Base-by-base conservation (phyloP, 1,284 basidiomycete species). In the Chiua sp. region DNA sequence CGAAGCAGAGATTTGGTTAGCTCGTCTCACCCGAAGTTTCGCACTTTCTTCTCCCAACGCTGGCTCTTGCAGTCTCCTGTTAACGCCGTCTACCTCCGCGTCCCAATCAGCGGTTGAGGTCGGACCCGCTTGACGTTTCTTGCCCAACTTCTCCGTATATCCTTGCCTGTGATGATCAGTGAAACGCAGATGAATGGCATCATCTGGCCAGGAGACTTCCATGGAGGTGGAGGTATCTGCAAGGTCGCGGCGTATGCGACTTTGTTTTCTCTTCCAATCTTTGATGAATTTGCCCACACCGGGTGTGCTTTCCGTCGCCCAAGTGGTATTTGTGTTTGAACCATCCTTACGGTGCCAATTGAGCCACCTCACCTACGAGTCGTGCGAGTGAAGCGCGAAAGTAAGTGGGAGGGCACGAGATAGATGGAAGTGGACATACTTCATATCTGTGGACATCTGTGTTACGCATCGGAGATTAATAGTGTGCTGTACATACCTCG, bases 321-420 rank as follows among this genome's bases (percentile, higher is more conserved):
- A 80, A 16, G 79, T 80, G 22, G 79, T 80, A 59, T 79, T 78
- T 28, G 78, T 80, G 59, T 79, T 78, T 28, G 78, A 76, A 15
- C 72, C 76, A 58, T 80, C 77, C 18, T 23, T 28, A 46, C 79
- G 77, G 20, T 67, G 63, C 78, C 78, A 80, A 51, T 75, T 57
- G 20, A 39, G 67, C 78, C 78, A 79, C 63, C 72, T 76, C 32
- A 80, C 70, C 79, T 79, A 73, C 62, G 66, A 71, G 44, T 52
- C 28, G 28, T 44, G 35, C n/a, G n/a, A n/a, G n/a, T n/a, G n/a
- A n/a, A n/a, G 28, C 32, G 46, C 4, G 35, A 23, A 26, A 32
- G 11, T 39, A 12, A 39, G 10, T 10, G 10, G 30, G 30, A 32
- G 52, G 59, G 22, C 60, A 8, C 10, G 6, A 51, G 16, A 20